These are phyloP conservation scores for Davidsoniella australis DNA, from an alignment of 2,329 filamentous ascomycete species.

Conservation along the genomic window DNA sequence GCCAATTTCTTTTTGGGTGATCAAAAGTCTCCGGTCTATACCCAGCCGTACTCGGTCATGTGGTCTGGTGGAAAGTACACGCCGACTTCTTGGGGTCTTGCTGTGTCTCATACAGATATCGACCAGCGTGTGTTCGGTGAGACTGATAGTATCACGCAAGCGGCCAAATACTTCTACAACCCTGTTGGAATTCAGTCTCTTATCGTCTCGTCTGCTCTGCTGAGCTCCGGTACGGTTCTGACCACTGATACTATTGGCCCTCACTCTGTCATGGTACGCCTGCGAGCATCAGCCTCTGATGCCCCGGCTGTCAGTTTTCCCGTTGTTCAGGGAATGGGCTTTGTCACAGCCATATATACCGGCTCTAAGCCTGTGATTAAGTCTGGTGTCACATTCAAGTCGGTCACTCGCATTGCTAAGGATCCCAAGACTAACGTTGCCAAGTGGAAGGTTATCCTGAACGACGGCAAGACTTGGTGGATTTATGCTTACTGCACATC, in stretches of 20 bases:
- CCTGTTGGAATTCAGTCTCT: conserved; percentile 70
- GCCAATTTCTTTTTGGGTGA: conserved; percentile 62
- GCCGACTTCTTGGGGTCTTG: conserved; percentile 37
- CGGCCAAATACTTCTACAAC: conserved; percentile 58
- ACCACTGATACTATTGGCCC: conserved; percentile 36
- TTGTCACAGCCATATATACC: conserved; percentile 62
- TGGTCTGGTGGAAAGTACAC: conserved; percentile 49
- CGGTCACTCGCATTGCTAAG: conserved; percentile 39
- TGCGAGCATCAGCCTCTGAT: conserved; percentile 37
- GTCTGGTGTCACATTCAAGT: conserved; percentile 56
- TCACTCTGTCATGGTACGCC: conserved; percentile 48
- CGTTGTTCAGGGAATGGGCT: conserved; percentile 77
- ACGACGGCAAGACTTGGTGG: conserved; percentile 61
- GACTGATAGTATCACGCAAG: conserved; percentile 34
- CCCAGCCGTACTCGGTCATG: conserved; percentile 55
- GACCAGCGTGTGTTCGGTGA: conserved; percentile 51
- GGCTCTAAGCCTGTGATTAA: conserved; percentile 56
- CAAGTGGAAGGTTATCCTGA: conserved; percentile 60
- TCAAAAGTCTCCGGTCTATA: conserved; percentile 53
- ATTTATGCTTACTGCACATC: conserved; percentile 53
- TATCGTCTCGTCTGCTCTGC: conserved; percentile 60
- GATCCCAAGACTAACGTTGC: conserved; percentile 45
- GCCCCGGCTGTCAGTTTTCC: conserved; percentile 56
- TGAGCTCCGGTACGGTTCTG: conserved; percentile 41
- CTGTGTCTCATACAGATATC: conserved; percentile 56